These are phyloP conservation scores for Globisporangium sylvaticum DNA, from an alignment of 352 stramenopile genomes.

Conservation along the genomic window DNA sequence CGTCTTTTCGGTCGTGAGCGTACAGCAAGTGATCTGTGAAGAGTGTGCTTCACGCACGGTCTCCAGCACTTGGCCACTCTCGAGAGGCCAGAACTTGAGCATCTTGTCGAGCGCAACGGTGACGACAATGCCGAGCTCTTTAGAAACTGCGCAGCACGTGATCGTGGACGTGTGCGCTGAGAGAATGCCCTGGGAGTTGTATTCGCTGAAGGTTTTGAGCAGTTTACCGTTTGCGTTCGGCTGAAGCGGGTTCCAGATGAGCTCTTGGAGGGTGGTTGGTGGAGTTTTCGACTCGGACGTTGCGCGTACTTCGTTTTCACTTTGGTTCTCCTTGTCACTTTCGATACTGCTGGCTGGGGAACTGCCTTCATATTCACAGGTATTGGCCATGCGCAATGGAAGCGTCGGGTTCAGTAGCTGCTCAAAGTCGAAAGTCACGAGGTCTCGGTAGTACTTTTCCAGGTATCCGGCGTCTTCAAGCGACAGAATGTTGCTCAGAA, in stretches of 20 bases:
- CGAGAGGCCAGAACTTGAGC: conserved; percentile 45
- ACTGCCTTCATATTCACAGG: background rate
- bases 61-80: conserved; percentile 27
- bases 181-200: conserved; percentile 26
- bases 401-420: conserved; percentile 37
- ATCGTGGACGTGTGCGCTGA: conserved; percentile 46
- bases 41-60: conserved; percentile 40
- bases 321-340: background rate
- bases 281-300: background rate
- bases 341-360: background rate
- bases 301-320: background rate
- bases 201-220: conserved; percentile 22
- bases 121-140: conserved; percentile 36
- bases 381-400: conserved; percentile 3
- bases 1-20: conserved; percentile 27
- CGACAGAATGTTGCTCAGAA: background rate
- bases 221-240: conserved; percentile 19
- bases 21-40: conserved; percentile 44
- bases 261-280: background rate
- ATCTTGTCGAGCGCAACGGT: conserved; percentile 45
- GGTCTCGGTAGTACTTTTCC: conserved; percentile 24
- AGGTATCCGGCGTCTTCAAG: conserved; percentile 12
- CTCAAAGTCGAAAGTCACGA: conserved; percentile 51
- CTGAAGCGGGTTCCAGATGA: conserved; percentile 7
- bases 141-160: conserved; percentile 34